Conservation (phyloP, 208 protist species). For the Crithidia thermophila region DNA sequence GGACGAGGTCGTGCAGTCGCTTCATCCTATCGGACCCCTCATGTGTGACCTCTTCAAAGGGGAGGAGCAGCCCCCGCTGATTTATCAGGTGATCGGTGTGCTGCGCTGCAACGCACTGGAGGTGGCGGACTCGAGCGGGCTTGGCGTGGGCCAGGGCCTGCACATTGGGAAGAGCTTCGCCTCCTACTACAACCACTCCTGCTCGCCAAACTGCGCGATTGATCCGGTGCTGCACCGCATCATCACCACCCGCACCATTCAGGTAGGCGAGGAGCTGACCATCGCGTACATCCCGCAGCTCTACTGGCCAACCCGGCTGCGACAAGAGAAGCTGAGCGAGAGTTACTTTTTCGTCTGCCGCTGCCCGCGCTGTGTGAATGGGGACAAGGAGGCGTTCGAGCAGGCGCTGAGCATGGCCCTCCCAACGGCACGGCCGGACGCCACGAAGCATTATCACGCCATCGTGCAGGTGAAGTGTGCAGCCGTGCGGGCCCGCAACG, state of each 20-base stretch:
- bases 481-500: conserved; percentile 40
- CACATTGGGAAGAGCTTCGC: conserved; percentile 45
- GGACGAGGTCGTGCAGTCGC: conserved; percentile 57
- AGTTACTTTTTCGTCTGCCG: conserved; percentile 82
- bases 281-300: conserved; percentile 90
- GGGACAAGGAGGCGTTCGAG: conserved; percentile 59
- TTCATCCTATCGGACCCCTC: conserved; percentile 65
- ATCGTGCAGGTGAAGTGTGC: conserved; percentile 57
- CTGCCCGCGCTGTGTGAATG: conserved; percentile 59
- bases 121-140: conserved; percentile 56
- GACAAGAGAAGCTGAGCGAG: conserved; percentile 55
- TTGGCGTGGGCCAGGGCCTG: conserved; percentile 81
- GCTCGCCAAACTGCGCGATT: conserved; percentile 82
- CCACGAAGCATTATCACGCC: conserved; percentile 50
- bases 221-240: conserved; percentile 44
- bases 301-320: conserved; percentile 77
- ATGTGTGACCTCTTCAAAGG: conserved; percentile 24
- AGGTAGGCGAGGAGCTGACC: conserved; percentile 69
- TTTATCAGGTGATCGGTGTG: conserved; percentile 59
- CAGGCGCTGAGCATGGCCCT: conserved; percentile 43
- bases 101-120: conserved; percentile 86
- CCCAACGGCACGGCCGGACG: conserved; percentile 20
- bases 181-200: conserved; percentile 89
- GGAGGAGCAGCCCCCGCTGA: conserved; percentile 23
- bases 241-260: conserved; percentile 62